Conservation (phyloP, 2,329 filamentous ascomycete genomes). For the Magnaporthales sp. region DNA sequence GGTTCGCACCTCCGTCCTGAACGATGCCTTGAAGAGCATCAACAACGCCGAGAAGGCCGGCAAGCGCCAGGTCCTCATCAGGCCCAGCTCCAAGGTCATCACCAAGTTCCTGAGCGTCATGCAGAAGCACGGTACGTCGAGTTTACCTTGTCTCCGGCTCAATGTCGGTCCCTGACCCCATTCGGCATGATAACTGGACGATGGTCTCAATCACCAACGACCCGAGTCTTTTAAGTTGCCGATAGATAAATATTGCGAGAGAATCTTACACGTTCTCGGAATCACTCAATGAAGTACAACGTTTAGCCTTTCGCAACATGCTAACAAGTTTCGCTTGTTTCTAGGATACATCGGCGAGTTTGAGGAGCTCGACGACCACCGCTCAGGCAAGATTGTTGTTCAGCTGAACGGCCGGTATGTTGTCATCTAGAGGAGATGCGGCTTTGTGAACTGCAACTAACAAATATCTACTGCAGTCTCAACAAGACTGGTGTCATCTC, state of each 20-base stretch:
- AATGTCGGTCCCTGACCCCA: slow-evolving; percentile 12
- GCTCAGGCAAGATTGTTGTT: slow-evolving; percentile 98
- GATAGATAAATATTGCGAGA: slow-evolving; percentile 80
- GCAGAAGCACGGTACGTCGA: slow-evolving; percentile 94
- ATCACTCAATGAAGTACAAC: slow-evolving; percentile 66
- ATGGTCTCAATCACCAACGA: slow-evolving; percentile 77
- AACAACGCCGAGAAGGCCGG: slow-evolving; percentile 99
- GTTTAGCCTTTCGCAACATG: slow-evolving; percentile 94
- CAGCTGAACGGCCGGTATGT: slow-evolving; percentile 85
- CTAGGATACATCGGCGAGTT: slow-evolving; percentile 98
- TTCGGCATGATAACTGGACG: slow-evolving; percentile 99
- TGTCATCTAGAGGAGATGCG: slow-evolving; percentile 8
- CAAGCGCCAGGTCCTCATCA: slow-evolving; percentile 98
- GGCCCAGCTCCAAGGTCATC: slow-evolving; percentile 98
- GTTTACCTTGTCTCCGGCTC: neutral
- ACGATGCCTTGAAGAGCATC: slow-evolving; percentile 98
- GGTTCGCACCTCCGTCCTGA: slow-evolving; percentile 98
- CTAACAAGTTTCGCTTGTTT: slow-evolving; percentile 37
- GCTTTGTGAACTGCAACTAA: slow-evolving; percentile 1
- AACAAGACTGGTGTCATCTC: slow-evolving; percentile 99
- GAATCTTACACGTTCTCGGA: slow-evolving; percentile 98
- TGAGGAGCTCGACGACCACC: slow-evolving; percentile 99
- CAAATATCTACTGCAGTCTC: slow-evolving; percentile 38
- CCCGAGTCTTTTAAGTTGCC: slow-evolving; percentile 99
- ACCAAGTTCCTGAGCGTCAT: slow-evolving; percentile 98